Base-by-base conservation (phyloP, 306 rosid genomes). In the Geum urbanum region DNA sequence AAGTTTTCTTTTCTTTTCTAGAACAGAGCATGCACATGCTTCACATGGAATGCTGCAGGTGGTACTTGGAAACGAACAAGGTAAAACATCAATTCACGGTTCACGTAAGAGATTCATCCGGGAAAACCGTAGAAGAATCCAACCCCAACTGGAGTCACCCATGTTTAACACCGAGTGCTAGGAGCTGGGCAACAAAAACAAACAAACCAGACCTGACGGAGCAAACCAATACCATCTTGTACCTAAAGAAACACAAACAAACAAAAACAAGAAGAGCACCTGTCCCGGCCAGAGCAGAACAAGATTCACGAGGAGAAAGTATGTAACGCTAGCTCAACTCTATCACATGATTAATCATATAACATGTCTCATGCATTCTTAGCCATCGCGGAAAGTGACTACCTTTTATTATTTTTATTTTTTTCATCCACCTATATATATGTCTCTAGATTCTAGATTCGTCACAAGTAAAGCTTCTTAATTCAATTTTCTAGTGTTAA, bases 271-370 rank as follows among this genome's bases (percentile, higher is more conserved):
- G n/a, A 63, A 69, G 63, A 54, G 4, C 73, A 69, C 20, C 62
- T 20, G 46, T 43, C 49, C 16, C 43, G 4, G 6, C 16, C 43
- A 8, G 6, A 39, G 32, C 63, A 37, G 40, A 56, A 68, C 19
- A 52, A 18, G 63, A 69, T 50, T 69, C 73, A 69, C 73, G 73
- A 39, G 72, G 37, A 18, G 5, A 41, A 41, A 69, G 53, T 41
- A 43, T 15, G 65, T 60, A 60, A 43, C 18, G 22, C 12, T 60
- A n/a, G n/a, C 22, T 32, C n/a, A 8, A 37, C 46, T 2, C 65
- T 32, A 32, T 60, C 65, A 60, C 65, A 60, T 37, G 65, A 60
- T 35, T 57, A 57, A 27, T 35, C 18, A 10, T 57, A 6, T 18
- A 57, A 55, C 20, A 32, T 15, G 11, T 58, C 63, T 58, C 22